Evolutionary conservation across 176 grass and related monocot species (phyloP), one percentile per base, ranked within the genome.

Genomic region (Musa beccarii): DNA sequence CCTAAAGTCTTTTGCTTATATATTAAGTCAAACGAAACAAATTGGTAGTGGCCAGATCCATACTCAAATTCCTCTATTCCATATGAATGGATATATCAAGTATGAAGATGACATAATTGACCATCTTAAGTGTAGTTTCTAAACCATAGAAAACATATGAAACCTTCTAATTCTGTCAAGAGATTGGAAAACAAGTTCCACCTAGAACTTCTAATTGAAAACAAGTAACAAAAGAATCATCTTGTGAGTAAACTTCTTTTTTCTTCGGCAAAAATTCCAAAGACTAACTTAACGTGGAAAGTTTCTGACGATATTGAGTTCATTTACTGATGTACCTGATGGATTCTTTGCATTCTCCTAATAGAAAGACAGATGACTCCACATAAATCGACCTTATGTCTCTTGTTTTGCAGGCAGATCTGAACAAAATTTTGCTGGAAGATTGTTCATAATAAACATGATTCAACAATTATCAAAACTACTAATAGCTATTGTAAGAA

Each of bases 401-500:
- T 43, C 34, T 43, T 43, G 34, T 43, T 43, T 6, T 43, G 34
- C 34, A 43, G 34, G 34, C 34, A 43, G 34, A 43, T 43, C 4
- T 43, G 34, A 5, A 43, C 0, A 43, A 34, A 43, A 43, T 43
- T 43, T 6, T 43, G 34, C 34, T 4, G 0, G 34, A 4, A 43
- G 34, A 62, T 17, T 19, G 13, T 6, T 62, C 9, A 62, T 43
- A 62, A n/a, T 62, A 62, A 62, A 15, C 57, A 62, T 15, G 20
- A 19, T n/a, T 17, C 6, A 20, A 62, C 57, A 7, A 6, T 2
- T 34, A 34, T 34, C 3, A 1, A 17, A 61, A 61, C 12, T 7
- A 8, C n/a, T 19, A 61, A 61, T 16, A 7, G n/a, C 17, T 75
- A 24, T 66, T 77, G 24, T 22, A 24, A 79, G 80, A 82, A 74